Base-by-base conservation (phyloP, 2,329 filamentous ascomycete genomes). In the Pseudocercospora vitis region DNA sequence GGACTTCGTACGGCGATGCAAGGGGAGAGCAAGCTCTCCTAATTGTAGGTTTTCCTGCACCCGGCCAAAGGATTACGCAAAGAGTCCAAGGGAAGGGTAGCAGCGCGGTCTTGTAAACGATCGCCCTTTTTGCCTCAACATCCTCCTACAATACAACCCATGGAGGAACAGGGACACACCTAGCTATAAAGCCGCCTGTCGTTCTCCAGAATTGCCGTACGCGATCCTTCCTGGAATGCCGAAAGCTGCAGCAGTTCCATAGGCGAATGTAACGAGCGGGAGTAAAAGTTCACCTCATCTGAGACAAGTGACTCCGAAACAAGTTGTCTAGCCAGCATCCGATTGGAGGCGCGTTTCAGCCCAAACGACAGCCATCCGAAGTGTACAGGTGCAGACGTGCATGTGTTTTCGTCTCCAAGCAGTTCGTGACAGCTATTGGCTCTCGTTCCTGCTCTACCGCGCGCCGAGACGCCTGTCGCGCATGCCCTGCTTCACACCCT, bases 91-190 rank as follows among this genome's bases (percentile, higher is more conserved):
- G 26, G 21, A 48, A 26, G 32, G 2, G 19, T 24, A 26, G 11
- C 31, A 33, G 9, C 19, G 46, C 32, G 37, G 46, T n/a, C 46
- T 35, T 48, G 32, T 35, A 31, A 33, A 28, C 23, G 46, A 37
- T 48, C 29, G 23, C 28, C 46, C 14, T 35, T n/a, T n/a, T 33
- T 29, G 46, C 46, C 46, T 35, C 32, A 35, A 48, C 46, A 37
- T 31, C 46, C 29, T 48, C 32, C 14, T 21, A 37, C 31, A 48
- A 24, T 24, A 26, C n/a, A 3, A 48, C 1, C 31, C 4, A 37
- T 7, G n/a, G 12, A 18, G 29, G 18, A 21, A 31, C 46, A 35
- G 29, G 46, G 46, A 37, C 46, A 35, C 23, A 18, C 19, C 29
- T 23, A 35, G 19, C 46, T 35, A 23, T n/a, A 48, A n/a, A n/a